phyloP scores from a whole-genome alignment of 768 basidiomycete genomes.

The Daedalea quercina region DNA sequence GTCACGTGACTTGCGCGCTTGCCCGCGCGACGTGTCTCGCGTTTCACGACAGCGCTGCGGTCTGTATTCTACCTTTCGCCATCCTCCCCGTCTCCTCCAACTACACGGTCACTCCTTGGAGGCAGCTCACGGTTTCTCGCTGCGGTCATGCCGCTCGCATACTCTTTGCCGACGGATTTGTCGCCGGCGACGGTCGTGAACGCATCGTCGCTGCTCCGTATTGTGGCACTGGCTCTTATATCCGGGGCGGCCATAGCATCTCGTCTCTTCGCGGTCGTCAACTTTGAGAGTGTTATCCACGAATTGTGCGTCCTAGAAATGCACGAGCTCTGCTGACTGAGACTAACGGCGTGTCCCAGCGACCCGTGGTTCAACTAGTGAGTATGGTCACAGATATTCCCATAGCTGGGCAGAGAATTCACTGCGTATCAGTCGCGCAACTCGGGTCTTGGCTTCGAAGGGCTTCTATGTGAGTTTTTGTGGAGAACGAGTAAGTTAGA shows the following conservation, averaged over 20 bases:
- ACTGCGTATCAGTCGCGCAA: conserved; percentile 66
- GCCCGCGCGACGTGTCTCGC: conserved; percentile 7
- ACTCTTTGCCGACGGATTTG: conserved; percentile 63
- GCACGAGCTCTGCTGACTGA: neutral
- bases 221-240: conserved; percentile 85
- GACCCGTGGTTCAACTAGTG: conserved; percentile 99
- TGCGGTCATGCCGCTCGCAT: conserved; percentile 37
- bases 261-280: conserved; percentile 93
- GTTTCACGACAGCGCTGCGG: neutral
- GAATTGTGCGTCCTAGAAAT: conserved; percentile 71
- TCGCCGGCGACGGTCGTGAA: conserved; percentile 74
- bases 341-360: conserved; percentile 30
- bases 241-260: conserved; percentile 94
- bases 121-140: neutral
- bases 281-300: conserved; percentile 99
- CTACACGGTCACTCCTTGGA: neutral
- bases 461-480: conserved; percentile 82
- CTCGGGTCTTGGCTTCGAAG: conserved; percentile 80
- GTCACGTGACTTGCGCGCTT: neutral
- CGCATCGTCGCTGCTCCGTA: conserved; percentile 85
- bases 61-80: conserved; percentile 1
- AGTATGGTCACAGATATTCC: conserved; percentile 28
- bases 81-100: neutral
- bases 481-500: neutral
- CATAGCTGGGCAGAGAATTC: neutral